Evolutionary conservation across 2,329 filamentous ascomycete genomes (phyloP).

Genomic region (Ophiosphaerella korrae): DNA sequence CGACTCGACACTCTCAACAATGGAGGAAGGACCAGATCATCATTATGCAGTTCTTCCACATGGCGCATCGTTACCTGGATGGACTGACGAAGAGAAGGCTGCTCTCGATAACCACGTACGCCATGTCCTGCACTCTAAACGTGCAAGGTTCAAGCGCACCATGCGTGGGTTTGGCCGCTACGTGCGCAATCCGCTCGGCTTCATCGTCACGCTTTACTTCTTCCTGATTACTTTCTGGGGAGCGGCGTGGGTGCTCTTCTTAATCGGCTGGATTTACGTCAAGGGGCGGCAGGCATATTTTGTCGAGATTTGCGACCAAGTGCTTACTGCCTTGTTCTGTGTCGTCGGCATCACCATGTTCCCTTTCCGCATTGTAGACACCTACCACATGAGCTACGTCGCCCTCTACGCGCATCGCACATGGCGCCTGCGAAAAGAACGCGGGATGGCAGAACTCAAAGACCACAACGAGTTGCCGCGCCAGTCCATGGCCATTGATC

Average conservation of each 20-base stretch:
- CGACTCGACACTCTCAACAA: constrained; percentile 38
- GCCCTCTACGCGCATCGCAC: constrained; percentile 71
- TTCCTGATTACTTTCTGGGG: constrained; percentile 85
- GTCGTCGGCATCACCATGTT: constrained; percentile 66
- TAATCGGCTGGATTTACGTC: constrained; percentile 87
- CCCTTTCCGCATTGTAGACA: constrained; percentile 77
- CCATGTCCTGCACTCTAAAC: constrained; percentile 82
- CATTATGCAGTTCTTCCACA: constrained; percentile 82
- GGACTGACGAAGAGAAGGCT: constrained; percentile 73
- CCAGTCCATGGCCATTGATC: constrained; percentile 49
- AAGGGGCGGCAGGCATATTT: constrained; percentile 69
- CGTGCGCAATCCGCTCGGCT: constrained; percentile 71
- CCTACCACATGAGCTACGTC: constrained; percentile 85
- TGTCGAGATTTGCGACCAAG: constrained; percentile 60
- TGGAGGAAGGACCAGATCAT: constrained; percentile 55
- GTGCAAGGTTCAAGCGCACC: constrained; percentile 76
- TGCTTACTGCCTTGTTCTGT: constrained; percentile 67
- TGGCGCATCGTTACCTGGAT: constrained; percentile 73
- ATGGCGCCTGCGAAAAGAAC: constrained; percentile 67
- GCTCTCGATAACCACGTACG: constrained; percentile 84
- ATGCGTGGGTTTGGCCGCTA: constrained; percentile 84
- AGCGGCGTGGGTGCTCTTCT: constrained; percentile 83
- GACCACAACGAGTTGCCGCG: constrained; percentile 71
- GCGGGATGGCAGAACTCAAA: constrained; percentile 63
- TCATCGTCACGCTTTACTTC: constrained; percentile 85